Base-by-base conservation (phyloP, 805 yeast species). In the Metschnikowia lunata region DNA sequence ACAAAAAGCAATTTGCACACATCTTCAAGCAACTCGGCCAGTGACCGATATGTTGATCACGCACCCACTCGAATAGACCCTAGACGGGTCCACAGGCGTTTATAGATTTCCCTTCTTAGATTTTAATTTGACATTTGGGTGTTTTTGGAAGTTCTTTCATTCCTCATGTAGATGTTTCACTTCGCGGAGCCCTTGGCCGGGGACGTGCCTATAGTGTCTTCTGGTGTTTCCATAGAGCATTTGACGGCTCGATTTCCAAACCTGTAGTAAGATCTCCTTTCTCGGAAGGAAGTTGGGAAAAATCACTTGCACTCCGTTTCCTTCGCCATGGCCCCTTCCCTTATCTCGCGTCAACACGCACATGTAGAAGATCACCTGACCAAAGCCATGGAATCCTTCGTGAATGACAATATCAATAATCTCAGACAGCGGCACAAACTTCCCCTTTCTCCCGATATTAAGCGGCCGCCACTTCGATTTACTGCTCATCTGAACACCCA, bases 321-420 rank as follows among this genome's bases (percentile, higher is more conserved):
- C 55, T 14, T 48, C 52, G 4, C 34, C 30, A 12, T 12, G 11
- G 29, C 52, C 49, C 15, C 29, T 39, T 11, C 48, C 52, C 41
- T 46, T 45, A 26, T 56, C 59, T 41, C 72, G 72, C 13, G 81
- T 74, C 30, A 85, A 64, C 5, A 85, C 66, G 34, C 83, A 79
- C 59, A 86, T 63, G 56, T 85, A 82, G 58, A 74, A 82, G 2
- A 82, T 67, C 8, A 85, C 88, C 49, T 71, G 73, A 49, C 81
- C 82, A 49, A 80, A 76, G 6, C 83, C 83, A 43, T 71, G 71
- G 58, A 87, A 85, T 0, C 86, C 90, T 60, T 87, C 95, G 57
- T 85, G 85, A 26, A 87, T 80, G 0, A 84, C 76, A 9, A 86
- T 60, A 59, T 85, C 91, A 4, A 76, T 72, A 40, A 86, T 72